Evolutionary conservation across 2,329 filamentous ascomycete species (phyloP), one percentile per base, ranked within the genome.

Genomic region (Ophiostoma triangulosporum): DNA sequence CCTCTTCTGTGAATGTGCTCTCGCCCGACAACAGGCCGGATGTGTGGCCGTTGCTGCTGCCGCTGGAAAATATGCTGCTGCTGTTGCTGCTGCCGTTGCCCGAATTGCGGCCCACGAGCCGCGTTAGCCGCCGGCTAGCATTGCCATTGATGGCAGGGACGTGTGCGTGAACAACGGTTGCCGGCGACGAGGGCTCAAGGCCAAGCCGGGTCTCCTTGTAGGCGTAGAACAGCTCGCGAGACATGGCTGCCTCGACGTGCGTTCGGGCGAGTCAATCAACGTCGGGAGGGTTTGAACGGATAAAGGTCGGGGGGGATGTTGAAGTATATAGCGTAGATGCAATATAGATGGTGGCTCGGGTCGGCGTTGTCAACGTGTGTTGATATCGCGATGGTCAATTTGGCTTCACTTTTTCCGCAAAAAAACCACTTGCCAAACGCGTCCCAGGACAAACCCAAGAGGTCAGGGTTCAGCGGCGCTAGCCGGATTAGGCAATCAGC

Each of bases 191-290:
- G 59, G 83, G 81, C 69, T 93, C 86, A 62, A 93, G 77, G 68
- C 87, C 88, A 68, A 95, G 73, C 66, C 86, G 83, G 67, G 86
- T 88, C 76, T 94, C 88, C 73, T 89, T 90, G 75, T 86, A 93
- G 69, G 87, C 74, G 69, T 79, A 83, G 59, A 77, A 76, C 60
- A 78, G 75, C 64, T 77, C 76, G 64, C 73, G 68, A 62, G 74
- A 73, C 63, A 77, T 79, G 40, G 7, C 22, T 29, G 88, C 65
- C 74, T 78, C 73, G 48, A 57, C 54, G 38, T 35, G 50, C 50
- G 48, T 36, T 50, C 53, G 24, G 52, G 46, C 26, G 8, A 29
- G 26, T 26, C 22, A 35, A 45, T 22, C 26, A 48, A 29, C 24
- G 31, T 17, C 27, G 20, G 35, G 31, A 24, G 5, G 3, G 17